Evolutionary conservation across 2,329 filamentous ascomycete species (phyloP), one percentile per base, ranked within the genome.

Genomic region (Penicillium sp.): DNA sequence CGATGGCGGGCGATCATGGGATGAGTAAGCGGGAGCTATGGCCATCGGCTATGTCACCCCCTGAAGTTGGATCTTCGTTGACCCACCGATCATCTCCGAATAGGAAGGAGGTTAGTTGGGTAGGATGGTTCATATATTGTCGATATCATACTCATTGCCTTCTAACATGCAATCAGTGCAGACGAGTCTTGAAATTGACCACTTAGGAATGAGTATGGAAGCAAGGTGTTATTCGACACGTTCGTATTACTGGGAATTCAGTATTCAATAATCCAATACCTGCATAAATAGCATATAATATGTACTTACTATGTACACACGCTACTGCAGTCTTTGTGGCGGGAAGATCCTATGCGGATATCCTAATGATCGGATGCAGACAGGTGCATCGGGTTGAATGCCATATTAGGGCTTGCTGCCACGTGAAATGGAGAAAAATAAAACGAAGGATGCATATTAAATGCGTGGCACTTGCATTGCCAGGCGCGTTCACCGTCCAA

Each of bases 351-450:
- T 22, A 54, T 54, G 51, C 37, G 44, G n/a, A 52, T 35, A 51
- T 49, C 38, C 29, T 35, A 22, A 42, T 46, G 42, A 50, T 51
- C 53, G 18, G 47, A 50, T 20, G 26, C 29, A 53, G 50, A 47
- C 32, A 43, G 39, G 48, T 55, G 66, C 61, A 66, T 69, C 67
- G 67, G 67, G 61, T 62, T 64, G 61, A 52, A 56, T 68, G 62
- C 67, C 66, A 65, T 63, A 69, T 62, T 66, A 42, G 54, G 48
- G 40, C 42, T 52, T 16, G 20, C n/a, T 56, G 53, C 53, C 53
- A 56, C 53, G 53, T 56, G 53, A 56, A 52, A 52, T 35, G 11
- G 37, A 31, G 13, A 34, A 20, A 39, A 35, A 16, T 18, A 29
- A 10, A 32, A 26, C n/a, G 29, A 40, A 32, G 22, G 10, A n/a